These are phyloP conservation scores for Aegilops tauschii DNA, from an alignment of 176 grass and related monocot genomes.

Conservation along the genomic window DNA sequence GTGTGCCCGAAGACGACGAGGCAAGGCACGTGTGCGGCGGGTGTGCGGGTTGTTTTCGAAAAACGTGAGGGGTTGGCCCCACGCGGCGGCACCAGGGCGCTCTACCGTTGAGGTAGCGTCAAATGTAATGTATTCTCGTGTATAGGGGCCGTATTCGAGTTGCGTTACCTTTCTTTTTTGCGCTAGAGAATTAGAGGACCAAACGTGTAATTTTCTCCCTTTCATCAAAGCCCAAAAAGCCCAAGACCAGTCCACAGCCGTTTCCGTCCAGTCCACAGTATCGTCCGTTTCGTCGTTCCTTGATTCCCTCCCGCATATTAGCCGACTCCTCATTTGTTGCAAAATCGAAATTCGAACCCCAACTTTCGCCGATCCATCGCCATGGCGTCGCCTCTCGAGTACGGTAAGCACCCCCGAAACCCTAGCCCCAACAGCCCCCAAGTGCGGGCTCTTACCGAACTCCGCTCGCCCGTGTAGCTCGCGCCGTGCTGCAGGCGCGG, in stretches of 20 bases:
- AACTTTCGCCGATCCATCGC: neutral
- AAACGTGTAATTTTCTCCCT: too few relatives aligned
- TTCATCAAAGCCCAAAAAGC: neutral
- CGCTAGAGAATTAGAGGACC: too few relatives aligned
- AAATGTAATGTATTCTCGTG: too few relatives aligned
- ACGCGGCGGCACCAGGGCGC: too few relatives aligned
- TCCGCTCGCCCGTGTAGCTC: neutral
- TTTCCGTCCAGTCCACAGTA: neutral
- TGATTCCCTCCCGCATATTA: neutral
- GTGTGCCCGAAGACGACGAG: too few relatives aligned
- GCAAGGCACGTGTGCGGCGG: too few relatives aligned
- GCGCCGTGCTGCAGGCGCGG: neutral
- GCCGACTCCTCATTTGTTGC: neutral
- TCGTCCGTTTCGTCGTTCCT: neutral
- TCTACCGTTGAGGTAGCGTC: too few relatives aligned
- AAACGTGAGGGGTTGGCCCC: too few relatives aligned
- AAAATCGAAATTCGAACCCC: neutral
- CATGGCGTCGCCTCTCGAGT: conserved; percentile 6
- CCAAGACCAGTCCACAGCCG: neutral
- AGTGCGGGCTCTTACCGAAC: neutral
- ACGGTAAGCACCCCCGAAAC: conserved; percentile 7
- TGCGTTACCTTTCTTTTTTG: too few relatives aligned
- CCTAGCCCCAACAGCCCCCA: neutral
- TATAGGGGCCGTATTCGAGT: too few relatives aligned
- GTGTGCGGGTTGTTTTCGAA: too few relatives aligned